Conservation (phyloP, 768 basidiomycete genomes). For the Rhodotorula babjevae region DNA sequence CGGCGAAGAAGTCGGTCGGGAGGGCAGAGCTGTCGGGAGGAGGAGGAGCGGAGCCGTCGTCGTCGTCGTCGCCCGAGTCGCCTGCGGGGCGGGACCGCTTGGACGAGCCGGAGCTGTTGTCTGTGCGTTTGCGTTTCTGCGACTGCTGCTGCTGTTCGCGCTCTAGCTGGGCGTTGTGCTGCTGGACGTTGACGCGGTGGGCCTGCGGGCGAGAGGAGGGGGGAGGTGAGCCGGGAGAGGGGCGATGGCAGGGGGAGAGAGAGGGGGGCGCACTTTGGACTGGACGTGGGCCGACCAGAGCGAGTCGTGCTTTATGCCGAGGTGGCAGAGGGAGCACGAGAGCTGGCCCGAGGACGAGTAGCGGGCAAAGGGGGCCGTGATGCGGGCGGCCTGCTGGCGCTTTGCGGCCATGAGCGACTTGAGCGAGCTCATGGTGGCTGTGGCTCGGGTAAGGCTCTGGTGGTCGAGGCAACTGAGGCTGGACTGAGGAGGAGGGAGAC, state of each 20-base stretch:
- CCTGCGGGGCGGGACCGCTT: constrained; percentile 7
- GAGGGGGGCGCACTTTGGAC: constrained; percentile 22
- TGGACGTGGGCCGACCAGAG: constrained; percentile 27
- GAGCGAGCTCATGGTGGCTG: constrained; percentile 13
- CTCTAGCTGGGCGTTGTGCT: constrained; percentile 3
- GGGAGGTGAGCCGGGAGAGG: too few relatives aligned
- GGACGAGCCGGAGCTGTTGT: background rate
- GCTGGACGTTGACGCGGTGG: constrained; percentile 33
- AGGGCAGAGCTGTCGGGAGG: background rate
- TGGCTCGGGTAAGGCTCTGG: too few relatives aligned
- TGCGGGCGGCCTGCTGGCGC: constrained; percentile 4
- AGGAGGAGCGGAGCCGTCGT: background rate
- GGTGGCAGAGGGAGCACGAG: constrained; percentile 29
- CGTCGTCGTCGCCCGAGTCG: background rate
- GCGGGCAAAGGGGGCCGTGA: constrained; percentile 16
- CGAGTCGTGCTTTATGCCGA: constrained; percentile 15
- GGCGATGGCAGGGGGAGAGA: too few relatives aligned
- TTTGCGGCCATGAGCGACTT: constrained; percentile 30
- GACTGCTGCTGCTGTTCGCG: background rate
- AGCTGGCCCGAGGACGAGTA: constrained; percentile 17
- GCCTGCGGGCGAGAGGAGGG: background rate
- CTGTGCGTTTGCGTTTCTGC: background rate
- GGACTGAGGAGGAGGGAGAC: background rate
- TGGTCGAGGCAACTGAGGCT: too few relatives aligned
- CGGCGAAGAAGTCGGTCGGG: constrained; percentile 25